A percentile compares a stretch with the other conserved stretches of the same genome.
phyloP scores from a whole-genome alignment of 108 stramenopile genomes.

The Pseudonitzschia pungens region DNA sequence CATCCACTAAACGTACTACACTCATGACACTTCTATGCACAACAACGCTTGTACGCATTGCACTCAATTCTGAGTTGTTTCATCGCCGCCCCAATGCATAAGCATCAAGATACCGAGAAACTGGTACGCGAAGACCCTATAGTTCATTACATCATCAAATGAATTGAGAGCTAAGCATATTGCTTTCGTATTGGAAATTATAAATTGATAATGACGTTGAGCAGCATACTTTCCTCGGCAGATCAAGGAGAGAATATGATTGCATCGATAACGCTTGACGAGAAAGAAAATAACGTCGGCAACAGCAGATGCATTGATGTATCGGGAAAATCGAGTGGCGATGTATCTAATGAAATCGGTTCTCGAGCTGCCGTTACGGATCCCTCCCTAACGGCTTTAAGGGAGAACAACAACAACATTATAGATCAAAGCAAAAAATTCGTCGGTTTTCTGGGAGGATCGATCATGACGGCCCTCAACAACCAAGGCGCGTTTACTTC shows the following conservation, averaged over 20 bases:
- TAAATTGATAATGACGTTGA: neutral
- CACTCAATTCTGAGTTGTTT: no score
- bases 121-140: no score
- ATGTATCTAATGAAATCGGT: neutral
- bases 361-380: neutral
- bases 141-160: no score
- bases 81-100: no score
- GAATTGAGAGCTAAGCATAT: no score
- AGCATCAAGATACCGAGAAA: no score
- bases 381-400: neutral
- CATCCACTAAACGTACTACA: no score
- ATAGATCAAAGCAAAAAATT: slow-evolving; percentile 9
- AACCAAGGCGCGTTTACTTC: neutral
- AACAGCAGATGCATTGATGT: neutral
- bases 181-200: no score
- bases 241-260: neutral
- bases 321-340: neutral
- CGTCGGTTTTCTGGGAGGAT: slow-evolving; percentile 5
- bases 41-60: no score
- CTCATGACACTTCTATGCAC: no score
- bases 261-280: neutral
- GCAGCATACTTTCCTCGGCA: neutral
- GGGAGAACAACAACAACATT: neutral
- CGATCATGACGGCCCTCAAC: neutral
- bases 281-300: neutral